Evolutionary conservation across 352 stramenopile species (phyloP).

Genomic region (Phytophthora sp.): DNA sequence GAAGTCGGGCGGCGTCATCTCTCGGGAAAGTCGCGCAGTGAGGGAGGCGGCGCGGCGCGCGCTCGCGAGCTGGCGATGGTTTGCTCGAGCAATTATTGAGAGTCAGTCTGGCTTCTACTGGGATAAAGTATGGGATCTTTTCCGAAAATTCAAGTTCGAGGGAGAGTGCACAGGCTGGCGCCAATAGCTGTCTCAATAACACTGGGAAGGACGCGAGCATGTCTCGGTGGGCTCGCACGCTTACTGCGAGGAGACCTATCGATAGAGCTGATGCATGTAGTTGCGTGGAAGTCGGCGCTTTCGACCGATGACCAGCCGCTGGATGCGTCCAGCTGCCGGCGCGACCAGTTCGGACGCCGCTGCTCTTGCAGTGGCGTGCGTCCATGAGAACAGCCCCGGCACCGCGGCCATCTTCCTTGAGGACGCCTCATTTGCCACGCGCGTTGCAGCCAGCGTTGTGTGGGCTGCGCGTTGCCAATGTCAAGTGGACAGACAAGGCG

Average conservation of each 20-base stretch:
- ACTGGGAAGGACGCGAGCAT: too few relatives aligned
- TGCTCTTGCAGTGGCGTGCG: neutral
- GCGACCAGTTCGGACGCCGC: neutral
- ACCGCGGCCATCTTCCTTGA: neutral
- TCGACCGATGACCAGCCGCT: too few relatives aligned
- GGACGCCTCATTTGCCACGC: neutral
- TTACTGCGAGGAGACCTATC: too few relatives aligned
- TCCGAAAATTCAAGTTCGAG: too few relatives aligned
- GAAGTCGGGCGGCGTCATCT: conserved; percentile 51
- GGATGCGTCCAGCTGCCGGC: conserved; percentile 12
- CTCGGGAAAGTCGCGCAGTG: conserved; percentile 22
- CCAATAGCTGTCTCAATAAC: too few relatives aligned
- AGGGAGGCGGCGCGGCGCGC: conserved; percentile 4
- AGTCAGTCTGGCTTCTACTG: conserved; percentile 23
- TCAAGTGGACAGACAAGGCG: conserved; percentile 17
- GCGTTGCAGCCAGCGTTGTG: neutral
- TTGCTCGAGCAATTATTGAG: conserved; percentile 13
- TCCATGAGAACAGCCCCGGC: conserved; percentile 3
- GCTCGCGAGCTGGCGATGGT: conserved; percentile 6
- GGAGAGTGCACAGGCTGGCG: too few relatives aligned
- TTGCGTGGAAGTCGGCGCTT: too few relatives aligned
- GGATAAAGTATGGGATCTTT: conserved; percentile 3
- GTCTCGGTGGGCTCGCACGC: too few relatives aligned
- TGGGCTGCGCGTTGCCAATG: neutral
- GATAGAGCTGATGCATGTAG: too few relatives aligned